Conservation (phyloP, 2,329 filamentous ascomycete species). For the Talaromyces piceae region DNA sequence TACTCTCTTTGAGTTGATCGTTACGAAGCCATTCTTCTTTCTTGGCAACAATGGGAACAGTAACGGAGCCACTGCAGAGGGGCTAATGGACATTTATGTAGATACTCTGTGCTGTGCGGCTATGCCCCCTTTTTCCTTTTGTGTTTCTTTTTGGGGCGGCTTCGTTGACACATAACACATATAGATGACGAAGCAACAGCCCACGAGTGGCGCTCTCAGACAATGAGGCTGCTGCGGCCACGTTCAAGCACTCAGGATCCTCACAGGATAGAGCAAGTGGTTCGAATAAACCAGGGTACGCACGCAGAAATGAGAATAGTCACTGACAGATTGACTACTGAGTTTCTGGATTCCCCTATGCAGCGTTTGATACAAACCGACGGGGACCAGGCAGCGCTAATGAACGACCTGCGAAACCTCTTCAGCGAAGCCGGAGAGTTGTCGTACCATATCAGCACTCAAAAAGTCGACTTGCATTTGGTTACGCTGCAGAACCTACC, state of each 20-base stretch:
- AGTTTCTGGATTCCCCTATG: not conserved
- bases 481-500: not conserved
- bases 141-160: no score
- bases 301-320: not conserved
- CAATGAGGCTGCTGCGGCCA: conserved; percentile 12
- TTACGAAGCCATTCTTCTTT: not conserved
- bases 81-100: not conserved
- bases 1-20: not conserved
- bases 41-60: not conserved
- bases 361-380: not conserved
- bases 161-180: no score
- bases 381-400: not conserved
- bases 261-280: not conserved
- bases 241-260: not conserved
- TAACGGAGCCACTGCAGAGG: not conserved
- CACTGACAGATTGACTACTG: not conserved
- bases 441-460: not conserved
- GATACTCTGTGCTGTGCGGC: not conserved
- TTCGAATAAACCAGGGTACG: not conserved
- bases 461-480: not conserved
- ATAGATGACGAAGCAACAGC: conserved; percentile 14
- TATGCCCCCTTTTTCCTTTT: not conserved
- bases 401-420: not conserved
- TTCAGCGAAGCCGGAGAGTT: not conserved
- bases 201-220: conserved; percentile 18